Evolutionary conservation across 2,329 filamentous ascomycete genomes (phyloP), one percentile per base, ranked within the genome.

Genomic region (Cladophialophora chaetospira): DNA sequence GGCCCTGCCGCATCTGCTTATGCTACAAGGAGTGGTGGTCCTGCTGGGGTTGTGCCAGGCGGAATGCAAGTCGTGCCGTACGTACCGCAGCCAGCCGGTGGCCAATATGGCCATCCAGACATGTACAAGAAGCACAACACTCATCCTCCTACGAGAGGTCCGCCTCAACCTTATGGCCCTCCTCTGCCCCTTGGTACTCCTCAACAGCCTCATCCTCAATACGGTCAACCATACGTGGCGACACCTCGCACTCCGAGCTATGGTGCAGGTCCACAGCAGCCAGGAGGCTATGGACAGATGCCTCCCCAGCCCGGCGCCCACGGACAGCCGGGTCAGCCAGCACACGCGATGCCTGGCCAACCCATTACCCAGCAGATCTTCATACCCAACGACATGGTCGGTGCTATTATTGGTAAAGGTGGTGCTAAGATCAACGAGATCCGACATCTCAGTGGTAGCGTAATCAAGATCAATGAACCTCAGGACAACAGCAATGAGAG

Each of bases 31-130:
- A 96, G 91, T 69, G 94, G 94, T 61, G 92, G 90, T 47, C 92
- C 94, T 48, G 91, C 93, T 56, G 93, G 93, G 49, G 91, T 93
- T 29, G 91, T 97, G 13, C 94, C 94, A 19, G 94, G 94, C 58
- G 94, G 94, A 60, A 96, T 99, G 91, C 94, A 97, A 73, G 94
- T 99, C 47, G 91, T 97, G n/a, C 94, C 94, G 4, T 99, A 99
- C 72, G 89, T 91, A 55, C 94, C 94, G 47, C 92, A 97, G 73
- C 89, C 93, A 25, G 90, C 91, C 55, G 90, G 91, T 56, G 94
- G 94, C 65, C 92, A 93, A 72, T 97, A 92, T 71, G 92, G 92
- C 55, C 89, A 92, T 68, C 87, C 91, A 42, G 93, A 97, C 62
- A 90, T 89, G 72, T 96, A 83, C 71, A 75, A 88, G 67, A 86